Evolutionary conservation across 306 rosid species (phyloP).

Genomic region (Corylus americana): DNA sequence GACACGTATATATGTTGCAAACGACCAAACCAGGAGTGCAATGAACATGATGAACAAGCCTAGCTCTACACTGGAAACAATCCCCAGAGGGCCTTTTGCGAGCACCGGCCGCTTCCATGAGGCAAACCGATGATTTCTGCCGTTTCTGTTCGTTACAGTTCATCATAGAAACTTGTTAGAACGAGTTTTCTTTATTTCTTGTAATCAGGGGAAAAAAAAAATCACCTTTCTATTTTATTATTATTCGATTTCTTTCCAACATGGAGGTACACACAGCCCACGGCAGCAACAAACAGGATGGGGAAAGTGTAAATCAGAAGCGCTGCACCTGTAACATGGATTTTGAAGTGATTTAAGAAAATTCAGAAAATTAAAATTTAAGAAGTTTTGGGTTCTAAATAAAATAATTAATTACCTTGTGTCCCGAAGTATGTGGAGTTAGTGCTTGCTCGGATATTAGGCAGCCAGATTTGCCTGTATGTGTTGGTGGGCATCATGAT

Average conservation of each 20-base stretch:
- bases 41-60: slow-evolving; percentile 64
- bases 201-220: background rate
- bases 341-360: no score
- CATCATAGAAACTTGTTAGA: background rate
- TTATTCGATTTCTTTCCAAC: slow-evolving; percentile 30
- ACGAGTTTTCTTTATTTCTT: background rate
- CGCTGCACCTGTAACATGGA: slow-evolving; percentile 36
- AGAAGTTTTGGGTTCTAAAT: background rate
- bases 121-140: slow-evolving; percentile 9
- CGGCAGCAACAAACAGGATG: slow-evolving; percentile 51
- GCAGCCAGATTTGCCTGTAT: slow-evolving; percentile 37
- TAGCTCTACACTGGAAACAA: slow-evolving; percentile 62
- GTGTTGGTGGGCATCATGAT: slow-evolving; percentile 58
- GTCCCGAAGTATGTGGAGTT: slow-evolving; percentile 46
- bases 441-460: slow-evolving; percentile 27
- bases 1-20: slow-evolving; percentile 36
- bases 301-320: slow-evolving; percentile 59
- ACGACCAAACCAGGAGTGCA: slow-evolving; percentile 63
- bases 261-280: slow-evolving; percentile 69
- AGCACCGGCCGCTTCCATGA: slow-evolving; percentile 55
- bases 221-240: slow-evolving; percentile 23
- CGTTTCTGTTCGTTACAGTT: slow-evolving; percentile 11
- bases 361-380: background rate
- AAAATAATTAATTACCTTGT: slow-evolving; percentile 42
- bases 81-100: slow-evolving; percentile 82